Evolutionary conservation across 2,329 filamentous ascomycete genomes (phyloP), one percentile per base, ranked within the genome.

Genomic region (Verticillium isaacii): DNA sequence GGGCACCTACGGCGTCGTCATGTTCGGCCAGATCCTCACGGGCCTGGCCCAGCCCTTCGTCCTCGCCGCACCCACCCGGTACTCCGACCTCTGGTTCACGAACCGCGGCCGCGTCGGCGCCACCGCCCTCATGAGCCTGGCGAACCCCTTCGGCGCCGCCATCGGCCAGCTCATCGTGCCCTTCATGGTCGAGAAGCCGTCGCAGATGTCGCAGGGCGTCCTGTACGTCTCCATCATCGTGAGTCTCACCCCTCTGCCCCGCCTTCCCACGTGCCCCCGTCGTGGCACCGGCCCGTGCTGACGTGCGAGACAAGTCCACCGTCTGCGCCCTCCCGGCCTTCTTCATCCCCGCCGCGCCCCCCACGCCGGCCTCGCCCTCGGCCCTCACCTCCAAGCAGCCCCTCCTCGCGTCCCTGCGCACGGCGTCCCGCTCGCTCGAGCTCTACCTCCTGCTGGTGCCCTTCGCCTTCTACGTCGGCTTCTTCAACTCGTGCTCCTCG

Each of bases 61-160:
- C 14, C 85, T 98, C 11, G 88, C 90, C 7, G 92, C 94, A 0
- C 94, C 95, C 0, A 94, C 95, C 0, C 83, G 92, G 64, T 99
- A 96, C 76, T 95, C 91, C 60, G 93, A 97, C 72, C 80, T 97
- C 63, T 98, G 95, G 95, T 98, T 98, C 77, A 93, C 92, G 1
- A 88, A 90, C 68, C 79, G 82, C 12, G 94, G 93, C 8, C 86
- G 95, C 60, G 91, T 97, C 14, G 89, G 90, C 60, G 94, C 94
- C 19, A 98, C 94, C 1, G 95, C 94, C 1, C 71, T 97, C 39
- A 89, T 89, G 25, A 93, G 88, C 63, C 77, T 98, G 62, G 92
- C 94, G 4, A 98, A 97, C 74, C 94, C 94, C 0, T 84, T 98
- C 59, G 94, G 94, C 15, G 93, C 90, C 25, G 94, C 94, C 7